Base-by-base conservation (phyloP, 805 yeast species). In the Wickerhamiella qilinensis region DNA sequence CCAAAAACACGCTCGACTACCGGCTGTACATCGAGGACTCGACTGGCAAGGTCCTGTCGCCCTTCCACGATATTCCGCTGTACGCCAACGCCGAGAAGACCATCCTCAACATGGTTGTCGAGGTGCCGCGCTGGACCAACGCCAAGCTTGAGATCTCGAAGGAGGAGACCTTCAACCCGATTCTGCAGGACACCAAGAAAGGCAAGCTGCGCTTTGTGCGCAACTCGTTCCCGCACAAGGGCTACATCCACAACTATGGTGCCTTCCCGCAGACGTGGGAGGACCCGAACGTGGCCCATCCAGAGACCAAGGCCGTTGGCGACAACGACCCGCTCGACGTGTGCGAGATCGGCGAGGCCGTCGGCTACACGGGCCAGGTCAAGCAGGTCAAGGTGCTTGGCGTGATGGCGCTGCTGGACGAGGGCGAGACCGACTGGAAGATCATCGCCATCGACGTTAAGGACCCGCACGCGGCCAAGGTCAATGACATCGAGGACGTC, bases 251-350 rank as follows among this genome's bases (percentile, higher is more conserved):
- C 69, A 91, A 91, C 69, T 88, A 88, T 61, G 98, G 97, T 61
- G 96, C 96, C 36, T 80, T 88, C 73, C 97, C 97, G 49, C 96
- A 88, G 63, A 88, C 97, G 3, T 88, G 97, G 97, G 98, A 88
- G 60, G 93, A 91, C 55, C 93, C 93, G n/a, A 71, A 77, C 42
- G 64, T 63, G 38, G 52, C 47, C 39, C 65, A 60, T 49, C 55
- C 60, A 22, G 67, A 57, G 43, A 63, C 71, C 42, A 67, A 62
- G 53, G 69, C 67, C 27, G 59, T 60, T 43, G 98, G 98, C 44
- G 98, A 88, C 62, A 82, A 84, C 54, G 98, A 88, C 59, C 98
- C 98, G 3, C 63, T 88, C 44, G 98, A 88, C 54, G 86, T 86
- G 34, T 76, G 94, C 54, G 98, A 88, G 53, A 83, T 88, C 42